Base-by-base conservation (phyloP, 2,329 filamentous ascomycete genomes). In the Calonectria ilicicola region DNA sequence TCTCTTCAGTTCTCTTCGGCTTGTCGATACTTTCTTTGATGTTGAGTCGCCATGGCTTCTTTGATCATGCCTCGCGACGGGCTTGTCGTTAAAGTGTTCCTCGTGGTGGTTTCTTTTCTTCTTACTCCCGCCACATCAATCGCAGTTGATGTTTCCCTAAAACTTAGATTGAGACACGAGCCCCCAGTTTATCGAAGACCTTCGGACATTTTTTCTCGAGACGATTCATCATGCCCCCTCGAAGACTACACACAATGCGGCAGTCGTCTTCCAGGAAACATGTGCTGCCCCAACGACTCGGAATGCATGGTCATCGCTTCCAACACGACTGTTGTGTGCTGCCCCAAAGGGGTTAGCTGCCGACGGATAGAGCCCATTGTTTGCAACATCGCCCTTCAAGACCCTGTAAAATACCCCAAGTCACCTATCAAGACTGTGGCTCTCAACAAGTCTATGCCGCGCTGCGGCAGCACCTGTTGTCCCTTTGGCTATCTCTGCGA, bases 401-500 rank as follows among this genome's bases (percentile, higher is more conserved):
- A 80, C 23, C 62, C 74, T 21, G 68, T 56, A 27, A 64, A 70
- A 19, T 68, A 72, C 38, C 78, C 78, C 27, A 47, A 51, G 12
- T 75, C 78, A 5, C 65, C 75, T 23, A 72, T 80, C 64, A 74
- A 77, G 42, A 77, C 78, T 14, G 70, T 74, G 21, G 78, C 73
- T 15, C 71, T 78, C 38, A 60, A 75, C 44, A 66, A 62, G 47
- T 49, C 73, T 19, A 72, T 80, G 32, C 70, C 75, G 58, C 72
- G 64, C 3, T 80, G 78, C 17, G 77, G 78, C 5, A 69, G 65
- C 21, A 65, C 46, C 14, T 80, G 78, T 62, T 80, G 78, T 14
- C 78, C 78, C 12, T 80, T 80, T 64, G 78, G 78, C 10, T 80
- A 80, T 32, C 72, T 75, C 26, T 80, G 78, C 66, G 72, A 70